Evolutionary conservation across 495 filamentous ascomycete species (phyloP), one percentile per base, ranked within the genome.

Genomic region (Penicillium nucicola): DNA sequence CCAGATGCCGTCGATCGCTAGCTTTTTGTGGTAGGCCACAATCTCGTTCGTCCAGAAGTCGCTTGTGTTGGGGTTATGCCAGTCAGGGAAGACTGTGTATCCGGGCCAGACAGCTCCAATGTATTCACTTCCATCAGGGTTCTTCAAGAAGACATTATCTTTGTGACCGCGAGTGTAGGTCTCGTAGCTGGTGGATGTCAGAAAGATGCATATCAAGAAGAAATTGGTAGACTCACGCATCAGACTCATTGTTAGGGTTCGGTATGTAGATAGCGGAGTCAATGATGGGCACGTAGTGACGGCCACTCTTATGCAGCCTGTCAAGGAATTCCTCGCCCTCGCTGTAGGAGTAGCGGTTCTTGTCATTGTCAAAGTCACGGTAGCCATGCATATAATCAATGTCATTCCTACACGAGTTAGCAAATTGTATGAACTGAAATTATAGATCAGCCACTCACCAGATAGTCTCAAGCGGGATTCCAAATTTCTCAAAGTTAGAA

Each of bases 241-340:
- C 90, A 35, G 74, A 83, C 0, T 75, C 72, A 55, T 93, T 87
- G 13, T 79, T 68, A 3, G 87, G 87, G 44, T 90, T 86, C 0
- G 89, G 87, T 19, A 84, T 80, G 54, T 91, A 92, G 23, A 93
- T 81, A 5, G 87, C 89, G 3, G 86, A 78, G 60, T 95, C 90
- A n/a, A 96, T 78, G 39, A 96, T 93, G 0, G 88, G 89, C 7
- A 96, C 77, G 47, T 82, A 95, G 56, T 91, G 85, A 57, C 87
- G 86, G 8, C 81, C 77, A 55, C 79, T 78, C 4, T 69, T 68
- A 62, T 92, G 88, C 2, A 96, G 68, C 13, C 72, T 67, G 1
- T 70, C 65, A 11, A 96, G 60, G 61, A 95, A 90, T 1, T 68
- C 66, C 41, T 82, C 73, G 13, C 75, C 81, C 44, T 75, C 77